phyloP scores from a whole-genome alignment of 345 rosid genomes.

The Aquilaria yunnanensis region DNA sequence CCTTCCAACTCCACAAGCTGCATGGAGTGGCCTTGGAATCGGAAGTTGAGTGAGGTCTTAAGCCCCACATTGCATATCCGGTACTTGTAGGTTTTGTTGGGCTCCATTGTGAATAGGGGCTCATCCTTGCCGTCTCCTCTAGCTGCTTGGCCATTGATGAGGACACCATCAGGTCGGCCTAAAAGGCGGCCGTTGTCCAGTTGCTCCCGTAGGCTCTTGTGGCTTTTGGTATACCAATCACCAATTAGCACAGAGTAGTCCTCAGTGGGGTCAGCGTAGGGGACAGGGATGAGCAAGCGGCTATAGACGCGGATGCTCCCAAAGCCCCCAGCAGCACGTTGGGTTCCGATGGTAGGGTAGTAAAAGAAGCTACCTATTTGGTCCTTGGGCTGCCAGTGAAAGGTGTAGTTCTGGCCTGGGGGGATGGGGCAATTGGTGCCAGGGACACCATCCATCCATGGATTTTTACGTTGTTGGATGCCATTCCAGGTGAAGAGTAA shows the following conservation, averaged over 20 bases:
- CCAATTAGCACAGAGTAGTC: conserved; percentile 55
- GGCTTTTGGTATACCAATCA: conserved; percentile 59
- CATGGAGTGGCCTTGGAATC: conserved; percentile 53
- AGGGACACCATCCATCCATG: conserved; percentile 62
- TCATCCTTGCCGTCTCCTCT: conserved; percentile 29
- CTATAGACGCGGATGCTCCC: conserved; percentile 66
- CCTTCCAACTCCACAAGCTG: conserved; percentile 68
- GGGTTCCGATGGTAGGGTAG: conserved; percentile 44
- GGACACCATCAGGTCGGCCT: conserved; percentile 47
- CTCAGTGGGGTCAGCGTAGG: conserved; percentile 51
- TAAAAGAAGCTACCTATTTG: conserved; percentile 71
- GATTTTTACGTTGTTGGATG: conserved; percentile 53
- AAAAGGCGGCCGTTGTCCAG: conserved; percentile 47
- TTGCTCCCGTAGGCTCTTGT: conserved; percentile 27
- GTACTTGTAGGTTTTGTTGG: conserved; percentile 49
- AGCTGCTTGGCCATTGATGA: conserved; percentile 49
- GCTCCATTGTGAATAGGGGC: conserved; percentile 51
- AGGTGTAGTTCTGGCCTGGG: conserved; percentile 65
- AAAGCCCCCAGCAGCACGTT: conserved; percentile 49
- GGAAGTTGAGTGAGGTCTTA: conserved; percentile 49
- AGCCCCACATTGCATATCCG: conserved; percentile 59
- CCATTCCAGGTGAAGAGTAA: conserved; percentile 60
- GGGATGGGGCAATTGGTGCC: conserved; percentile 73
- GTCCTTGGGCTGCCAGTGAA: conserved; percentile 74
- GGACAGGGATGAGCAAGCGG: conserved; percentile 60